Evolutionary conservation across 2,329 filamentous ascomycete genomes (phyloP), one percentile per base, ranked within the genome.

Genomic region (Sclerotinia trifoliorum): DNA sequence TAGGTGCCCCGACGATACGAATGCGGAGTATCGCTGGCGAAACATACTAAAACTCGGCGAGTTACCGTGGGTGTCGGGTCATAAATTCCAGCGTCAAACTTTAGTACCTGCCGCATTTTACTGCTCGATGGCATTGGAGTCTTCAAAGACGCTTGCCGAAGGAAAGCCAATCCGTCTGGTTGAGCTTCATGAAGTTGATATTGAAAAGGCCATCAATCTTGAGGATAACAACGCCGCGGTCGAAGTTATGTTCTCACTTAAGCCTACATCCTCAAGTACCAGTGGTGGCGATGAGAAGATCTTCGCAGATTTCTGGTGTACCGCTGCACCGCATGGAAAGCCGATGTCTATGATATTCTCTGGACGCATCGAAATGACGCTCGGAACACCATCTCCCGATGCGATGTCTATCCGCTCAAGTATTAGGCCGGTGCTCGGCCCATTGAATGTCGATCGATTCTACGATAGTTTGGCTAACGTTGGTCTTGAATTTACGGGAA

Each of bases 31-130:
- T 0, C 62, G 54, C 13, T 80, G 78, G 78, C 65, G 76, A 7
- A 75, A 78, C 56, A 57, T 75, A 2, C 44, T 80, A 0, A 51
- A 64, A 0, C 55, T 72, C 5, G 66, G 70, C 1, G 72, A 79
- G 42, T 60, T 72, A 0, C 73, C 75, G 1, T 79, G 77, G 78
- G 29, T 80, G 3, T 39, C 60, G 3, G 75, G 77, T 15, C 78
- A 80, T 46, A 29, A 57, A 35, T 64, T 78, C 7, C 60, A 71
- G 4, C 65, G 65, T 1, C 65, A 66, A 3, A 69, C 75, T 5
- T 58, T 79, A 0, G 78, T 76, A 48, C 78, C 78, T 1, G 73
- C 63, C 2, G 75, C 76, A 4, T 77, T 72, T 6, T 77, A 77
- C 54, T 63, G 78, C 5, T 57, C 71, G 1, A 76, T 78, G 74